Base-by-base conservation (phyloP, 2,329 filamentous ascomycete genomes). In the Colletotrichum tofieldiae region DNA sequence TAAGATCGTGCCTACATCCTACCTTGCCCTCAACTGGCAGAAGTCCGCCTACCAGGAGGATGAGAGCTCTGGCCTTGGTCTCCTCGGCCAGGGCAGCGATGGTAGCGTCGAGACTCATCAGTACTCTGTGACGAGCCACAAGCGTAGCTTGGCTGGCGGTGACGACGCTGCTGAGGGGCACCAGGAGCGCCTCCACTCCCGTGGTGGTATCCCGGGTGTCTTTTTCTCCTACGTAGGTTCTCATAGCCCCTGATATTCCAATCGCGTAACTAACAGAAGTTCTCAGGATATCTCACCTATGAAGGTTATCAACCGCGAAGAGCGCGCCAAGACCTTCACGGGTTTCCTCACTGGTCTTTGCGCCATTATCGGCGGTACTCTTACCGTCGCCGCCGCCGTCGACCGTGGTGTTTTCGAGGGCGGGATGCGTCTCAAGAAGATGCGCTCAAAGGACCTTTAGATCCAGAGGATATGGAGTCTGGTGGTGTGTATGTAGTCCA, bases 251-350 rank as follows among this genome's bases (percentile, higher is more conserved):
- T 35, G 9, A 20, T 29, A 32, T 8, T 6, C 35, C 14, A 18
- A 23, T 16, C n/a, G 55, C 26, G 39, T 49, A 76, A 65, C 79
- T 82, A 65, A 78, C 58, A 16, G 55, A 3, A 23, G 2, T n/a
- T 49, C 1, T 62, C 66, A 95, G 93, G 96, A 99, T 78, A 99
- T 99, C 82, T 98, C 96, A 2, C 96, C 96, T 6, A 99, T 99
- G 96, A 99, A 98, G 86, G 96, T 99, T 73, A 93, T 99, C 84
- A 99, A 99, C 86, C 93, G 95, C 67, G 97, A 99, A 85, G 93
- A 94, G 76, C 91, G 94, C 58, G 87, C 92, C 73, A 98, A 98
- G 87, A 93, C 93, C 5, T 97, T 99, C 81, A 91, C 94, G 0
- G 94, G 94, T 23, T 99, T 99, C 86, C 83, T 99, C 71, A 96